phyloP scores from a whole-genome alignment of 176 grass and related monocot species.

The Juncus effusus region DNA sequence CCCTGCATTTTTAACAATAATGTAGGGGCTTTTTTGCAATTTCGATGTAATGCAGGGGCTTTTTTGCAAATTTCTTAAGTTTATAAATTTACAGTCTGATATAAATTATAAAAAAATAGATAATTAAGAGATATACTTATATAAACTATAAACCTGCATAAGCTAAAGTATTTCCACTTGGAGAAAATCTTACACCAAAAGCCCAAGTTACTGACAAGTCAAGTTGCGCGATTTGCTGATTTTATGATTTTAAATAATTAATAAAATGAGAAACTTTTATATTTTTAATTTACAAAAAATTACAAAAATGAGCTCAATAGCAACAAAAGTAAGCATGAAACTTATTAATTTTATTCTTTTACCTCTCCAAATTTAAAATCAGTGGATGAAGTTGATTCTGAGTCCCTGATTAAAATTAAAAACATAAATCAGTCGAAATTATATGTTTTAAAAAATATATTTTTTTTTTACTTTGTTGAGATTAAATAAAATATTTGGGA shows the following conservation, averaged over 20 bases:
- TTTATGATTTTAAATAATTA: neutral
- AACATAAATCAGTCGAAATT: conserved; percentile 34
- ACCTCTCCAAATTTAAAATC: conserved; percentile 97
- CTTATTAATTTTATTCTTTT: neutral
- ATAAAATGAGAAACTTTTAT: no score
- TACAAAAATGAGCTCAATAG: neutral
- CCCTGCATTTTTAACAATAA: no score
- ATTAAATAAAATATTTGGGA: conserved; percentile 15
- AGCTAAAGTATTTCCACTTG: conserved; percentile 85
- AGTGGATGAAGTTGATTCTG: conserved; percentile 41
- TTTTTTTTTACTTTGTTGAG: neutral
- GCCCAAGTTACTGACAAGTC: conserved; percentile 84
- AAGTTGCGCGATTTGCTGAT: conserved; percentile 97
- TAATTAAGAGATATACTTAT: conserved; percentile 12
- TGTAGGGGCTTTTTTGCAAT: no score
- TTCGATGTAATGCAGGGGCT: no score
- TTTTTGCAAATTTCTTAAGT: no score
- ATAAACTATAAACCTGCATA: conserved; percentile 68
- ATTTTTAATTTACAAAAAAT: no score
- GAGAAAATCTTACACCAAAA: conserved; percentile 96
- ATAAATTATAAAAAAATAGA: neutral
- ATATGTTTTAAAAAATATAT: conserved; percentile 19
- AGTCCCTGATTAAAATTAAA: conserved; percentile 46
- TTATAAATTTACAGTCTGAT: no score
- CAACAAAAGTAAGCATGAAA: conserved; percentile 1